Evolutionary conservation across 352 stramenopile genomes (phyloP).

Genomic region (Thraustotheca clavata): DNA sequence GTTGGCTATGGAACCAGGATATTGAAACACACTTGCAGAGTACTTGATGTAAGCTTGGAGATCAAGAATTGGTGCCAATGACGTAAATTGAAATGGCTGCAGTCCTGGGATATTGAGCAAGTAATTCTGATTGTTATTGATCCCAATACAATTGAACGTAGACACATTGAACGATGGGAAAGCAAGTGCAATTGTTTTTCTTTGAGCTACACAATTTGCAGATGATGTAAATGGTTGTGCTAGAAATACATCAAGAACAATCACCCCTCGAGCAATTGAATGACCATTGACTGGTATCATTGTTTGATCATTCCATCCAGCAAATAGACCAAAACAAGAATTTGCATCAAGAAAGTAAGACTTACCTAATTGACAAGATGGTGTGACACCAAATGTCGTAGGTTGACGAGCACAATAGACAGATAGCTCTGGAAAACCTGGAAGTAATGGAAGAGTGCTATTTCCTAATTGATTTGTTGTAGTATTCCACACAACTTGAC

Average conservation of each 20-base stretch:
- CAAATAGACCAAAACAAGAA: neutral
- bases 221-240: neutral
- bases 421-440: conserved; percentile 1
- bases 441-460: neutral
- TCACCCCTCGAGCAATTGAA: neutral
- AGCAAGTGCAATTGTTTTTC: neutral
- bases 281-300: neutral
- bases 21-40: neutral
- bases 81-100: neutral
- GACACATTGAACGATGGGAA: neutral
- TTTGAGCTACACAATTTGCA: neutral
- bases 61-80: neutral
- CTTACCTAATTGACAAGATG: neutral
- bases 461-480: neutral
- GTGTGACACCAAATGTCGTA: neutral
- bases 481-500: neutral
- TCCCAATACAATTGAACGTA: neutral
- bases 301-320: neutral
- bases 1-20: neutral
- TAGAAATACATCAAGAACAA: conserved; percentile 8
- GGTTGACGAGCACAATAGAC: neutral
- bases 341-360: conserved; percentile 3
- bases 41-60: conserved; percentile 10
- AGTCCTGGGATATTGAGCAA: neutral
- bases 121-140: neutral